Evolutionary conservation across 176 grass and related monocot species (phyloP).

Genomic region (Saccharum spontaneum): DNA sequence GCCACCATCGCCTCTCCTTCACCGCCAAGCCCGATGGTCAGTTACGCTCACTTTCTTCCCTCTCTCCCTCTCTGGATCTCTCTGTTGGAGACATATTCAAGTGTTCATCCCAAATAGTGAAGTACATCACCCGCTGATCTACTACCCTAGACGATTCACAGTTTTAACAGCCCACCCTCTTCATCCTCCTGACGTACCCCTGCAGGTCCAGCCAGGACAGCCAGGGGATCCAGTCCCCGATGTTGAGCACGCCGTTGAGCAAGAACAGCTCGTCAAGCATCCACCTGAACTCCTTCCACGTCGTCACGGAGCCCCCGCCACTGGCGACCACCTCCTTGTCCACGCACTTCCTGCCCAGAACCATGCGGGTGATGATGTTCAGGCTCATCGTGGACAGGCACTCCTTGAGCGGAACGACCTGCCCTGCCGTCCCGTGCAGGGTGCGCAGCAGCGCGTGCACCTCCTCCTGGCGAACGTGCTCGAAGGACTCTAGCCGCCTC

Average conservation of each 20-base stretch:
- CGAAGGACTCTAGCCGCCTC: constrained; percentile 41
- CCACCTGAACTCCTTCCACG: constrained; percentile 45
- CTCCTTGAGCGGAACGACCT: constrained; percentile 44
- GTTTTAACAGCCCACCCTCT: constrained; percentile 40
- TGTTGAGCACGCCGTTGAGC: constrained; percentile 65
- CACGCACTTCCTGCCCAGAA: constrained; percentile 55
- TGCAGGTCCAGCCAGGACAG: constrained; percentile 54
- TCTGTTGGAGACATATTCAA: too few species aligned
- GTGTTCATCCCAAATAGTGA: too few species aligned
- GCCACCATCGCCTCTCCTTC: too few species aligned
- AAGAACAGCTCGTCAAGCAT: constrained; percentile 60
- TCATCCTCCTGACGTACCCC: constrained; percentile 65
- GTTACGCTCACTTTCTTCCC: too few species aligned
- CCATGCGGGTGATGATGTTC: constrained; percentile 60
- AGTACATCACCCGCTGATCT: too few species aligned
- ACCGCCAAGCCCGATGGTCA: too few species aligned
- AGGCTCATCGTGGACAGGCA: constrained; percentile 39
- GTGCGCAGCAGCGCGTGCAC: constrained; percentile 25
- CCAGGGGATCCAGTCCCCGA: constrained; percentile 60
- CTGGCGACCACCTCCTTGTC: constrained; percentile 1
- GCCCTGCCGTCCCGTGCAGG: constrained; percentile 9
- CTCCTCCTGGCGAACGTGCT: constrained; percentile 47
- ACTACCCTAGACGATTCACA: too few species aligned
- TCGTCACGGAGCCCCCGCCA: not conserved
- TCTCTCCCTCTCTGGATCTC: too few species aligned